A percentile compares a stretch with the other conserved stretches of the same genome.
These are phyloP conservation scores for Vitellaria paradoxa DNA, from an alignment of 179 eudicot genomes.

Conservation along the genomic window DNA sequence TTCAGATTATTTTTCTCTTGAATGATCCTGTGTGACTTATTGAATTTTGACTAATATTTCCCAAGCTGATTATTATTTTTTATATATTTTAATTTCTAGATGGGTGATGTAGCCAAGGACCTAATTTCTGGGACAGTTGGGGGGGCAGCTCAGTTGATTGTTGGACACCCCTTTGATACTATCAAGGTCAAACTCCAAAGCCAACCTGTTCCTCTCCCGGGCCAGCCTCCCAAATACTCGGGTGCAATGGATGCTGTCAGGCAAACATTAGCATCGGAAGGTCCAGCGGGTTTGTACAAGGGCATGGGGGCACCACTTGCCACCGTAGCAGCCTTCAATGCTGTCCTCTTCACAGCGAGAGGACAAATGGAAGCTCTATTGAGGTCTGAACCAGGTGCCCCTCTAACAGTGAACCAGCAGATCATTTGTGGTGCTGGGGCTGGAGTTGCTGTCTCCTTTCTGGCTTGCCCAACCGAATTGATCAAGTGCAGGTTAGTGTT, in stretches of 20 bases:
- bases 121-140: constrained; percentile 88
- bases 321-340: constrained; percentile 92
- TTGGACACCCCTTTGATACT: constrained; percentile 95
- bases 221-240: constrained; percentile 61
- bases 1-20: no score
- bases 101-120: constrained; percentile 97
- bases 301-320: constrained; percentile 99
- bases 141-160: constrained; percentile 87
- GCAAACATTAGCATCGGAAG: constrained; percentile 87
- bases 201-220: constrained; percentile 87
- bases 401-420: constrained; percentile 76
- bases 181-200: constrained; percentile 98
- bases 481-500: constrained; percentile 82
- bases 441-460: constrained; percentile 82
- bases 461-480: constrained; percentile 91
- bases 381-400: constrained; percentile 66
- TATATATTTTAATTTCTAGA: constrained; percentile 29
- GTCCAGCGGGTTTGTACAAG: constrained; percentile 79
- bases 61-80: neutral
- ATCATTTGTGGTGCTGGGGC: constrained; percentile 82
- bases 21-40: no score
- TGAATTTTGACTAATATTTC: neutral
- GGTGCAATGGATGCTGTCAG: constrained; percentile 93
- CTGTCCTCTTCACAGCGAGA: constrained; percentile 77
- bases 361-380: constrained; percentile 81